Conservation (phyloP, 2,329 filamentous ascomycete species). For the Cladophialophora psammophila region DNA sequence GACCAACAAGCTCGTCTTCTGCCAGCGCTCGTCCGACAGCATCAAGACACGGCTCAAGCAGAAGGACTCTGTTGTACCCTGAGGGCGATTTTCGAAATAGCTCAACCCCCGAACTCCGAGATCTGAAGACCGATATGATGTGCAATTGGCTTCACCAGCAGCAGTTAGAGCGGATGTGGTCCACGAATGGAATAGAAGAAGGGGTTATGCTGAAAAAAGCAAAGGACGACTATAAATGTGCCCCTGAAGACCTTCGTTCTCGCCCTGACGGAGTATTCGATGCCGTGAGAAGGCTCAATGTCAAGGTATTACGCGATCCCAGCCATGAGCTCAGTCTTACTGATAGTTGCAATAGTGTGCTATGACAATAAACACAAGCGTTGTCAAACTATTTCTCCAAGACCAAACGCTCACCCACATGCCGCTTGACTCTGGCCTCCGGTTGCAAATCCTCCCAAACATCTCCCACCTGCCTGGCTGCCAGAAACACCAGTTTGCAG, state of each 20-base stretch:
- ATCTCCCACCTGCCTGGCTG: conserved; percentile 65
- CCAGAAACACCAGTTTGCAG: conserved; percentile 71
- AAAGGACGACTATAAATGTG: conserved; percentile 60
- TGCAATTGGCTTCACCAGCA: conserved; percentile 70
- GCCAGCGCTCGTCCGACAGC: conserved; percentile 3
- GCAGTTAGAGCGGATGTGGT: conserved; percentile 65
- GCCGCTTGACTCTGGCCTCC: conserved; percentile 64
- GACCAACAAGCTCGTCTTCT: conserved; percentile 13
- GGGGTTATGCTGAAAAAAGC: conserved; percentile 64
- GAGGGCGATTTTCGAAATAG: conserved; percentile 35
- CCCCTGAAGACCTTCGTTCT: conserved; percentile 56
- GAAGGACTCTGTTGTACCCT: conserved; percentile 21
- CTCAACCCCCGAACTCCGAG: conserved; percentile 29
- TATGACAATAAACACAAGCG: conserved; percentile 71
- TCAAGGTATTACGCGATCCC: conserved; percentile 52
- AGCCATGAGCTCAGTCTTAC: background rate
- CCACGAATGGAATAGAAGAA: conserved; percentile 56
- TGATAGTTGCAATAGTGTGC: conserved; percentile 57
- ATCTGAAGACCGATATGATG: conserved; percentile 64
- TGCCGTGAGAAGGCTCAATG: conserved; percentile 59
- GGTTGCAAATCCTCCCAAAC: conserved; percentile 67
- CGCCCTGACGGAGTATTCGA: conserved; percentile 59
- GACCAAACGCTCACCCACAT: conserved; percentile 62
- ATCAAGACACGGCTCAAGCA: conserved; percentile 6
- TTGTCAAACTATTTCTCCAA: conserved; percentile 67